Base-by-base conservation (phyloP, 495 filamentous ascomycete species). In the Trichoderma asperelloides region DNA sequence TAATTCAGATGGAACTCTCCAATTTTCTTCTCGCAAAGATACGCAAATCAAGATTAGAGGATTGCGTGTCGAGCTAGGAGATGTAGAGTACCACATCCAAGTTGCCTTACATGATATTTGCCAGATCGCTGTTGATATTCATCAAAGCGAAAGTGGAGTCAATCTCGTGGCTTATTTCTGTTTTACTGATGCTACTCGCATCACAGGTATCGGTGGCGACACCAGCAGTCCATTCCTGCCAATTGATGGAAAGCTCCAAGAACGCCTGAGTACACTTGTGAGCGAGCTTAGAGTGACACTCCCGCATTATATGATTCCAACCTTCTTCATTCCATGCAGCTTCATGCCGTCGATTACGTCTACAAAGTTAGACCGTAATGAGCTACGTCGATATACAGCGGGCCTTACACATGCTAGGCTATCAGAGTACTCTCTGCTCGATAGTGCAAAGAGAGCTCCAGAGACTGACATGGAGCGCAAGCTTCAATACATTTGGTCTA, bases 341-440 rank as follows among this genome's bases (percentile, higher is more conserved):
- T 64, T 40, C 33, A 64, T 64, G 63, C 63, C 63, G 16, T 64
- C 63, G 3, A 40, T 64, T 16, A 40, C 30, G 4, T 64, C 63
- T 21, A 40, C 62, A 89, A 60, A 60, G 16, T 21, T 60, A 18
- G 55, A 60, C 6, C 55, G 55, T 13, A 60, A 60, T 4, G 55
- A 60, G n/a, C n/a, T 60, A 30, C 55, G 55, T 1, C 55, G 55
- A 11, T 12, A 12, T 30, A 60, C 55, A 0, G 13, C 11, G 2
- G 7, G 11, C 25, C 55, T 60, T 16, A 30, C 25, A 2, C 55
- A 25, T 25, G 25, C 27, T 15, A 0, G 30, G 16, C 9, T 65
- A 81, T 63, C 86, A 84, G 68, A 70, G 84, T 1, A 81, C 86
- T 66, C 71, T 86, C 9, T 86, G 79, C 18, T 79, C 80, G 1